Evolutionary conservation across 2,329 filamentous ascomycete genomes (phyloP), one percentile per base, ranked within the genome.

Genomic region (Pseudogymnoascus verrucosus): DNA sequence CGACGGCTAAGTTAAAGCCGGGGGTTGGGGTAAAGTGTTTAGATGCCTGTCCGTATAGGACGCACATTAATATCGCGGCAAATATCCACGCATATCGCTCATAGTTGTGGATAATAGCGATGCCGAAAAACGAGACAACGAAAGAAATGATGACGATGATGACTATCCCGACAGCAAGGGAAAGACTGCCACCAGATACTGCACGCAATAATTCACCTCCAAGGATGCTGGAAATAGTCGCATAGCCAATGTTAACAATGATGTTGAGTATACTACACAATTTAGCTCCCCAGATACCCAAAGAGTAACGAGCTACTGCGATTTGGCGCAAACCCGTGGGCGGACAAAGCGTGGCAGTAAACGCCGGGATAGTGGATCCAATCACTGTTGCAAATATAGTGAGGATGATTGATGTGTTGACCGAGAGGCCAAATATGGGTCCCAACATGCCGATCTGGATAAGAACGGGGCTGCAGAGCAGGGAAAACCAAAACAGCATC

Each of bases 91-190:
- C 81, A 68, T 78, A 85, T 2, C 79, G 79, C 72, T 86, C 83
- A 67, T 83, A 86, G 60, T 79, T 71, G 68, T 86, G 84, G 51
- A 86, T 73, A 4, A 81, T 74, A 39, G 74, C 75, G 70, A 83
- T 86, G 5, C 84, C 84, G 65, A 82, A 84, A 71, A 87, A 86
- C 0, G 83, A 85, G 59, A 87, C 80, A 60, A 82, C 66, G 21
- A 87, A 75, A 0, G 81, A 78, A 0, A 86, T 69, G 1, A 86
- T 62, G 8, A 80, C 79, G 64, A 85, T 83, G 65, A 88, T 81
- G 69, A 86, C 79, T 60, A 88, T 87, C 40, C 85, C 84, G 5
- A 82, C 79, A 3, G 79, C 78, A 0, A 82, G 77, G n/a, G 78
- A 79, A n/a, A 87, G 71, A 28, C 71, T 69, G 42, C 78, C 79